These are phyloP conservation scores for Penicillium soppii DNA, from an alignment of 495 filamentous ascomycete species.

Conservation along the genomic window DNA sequence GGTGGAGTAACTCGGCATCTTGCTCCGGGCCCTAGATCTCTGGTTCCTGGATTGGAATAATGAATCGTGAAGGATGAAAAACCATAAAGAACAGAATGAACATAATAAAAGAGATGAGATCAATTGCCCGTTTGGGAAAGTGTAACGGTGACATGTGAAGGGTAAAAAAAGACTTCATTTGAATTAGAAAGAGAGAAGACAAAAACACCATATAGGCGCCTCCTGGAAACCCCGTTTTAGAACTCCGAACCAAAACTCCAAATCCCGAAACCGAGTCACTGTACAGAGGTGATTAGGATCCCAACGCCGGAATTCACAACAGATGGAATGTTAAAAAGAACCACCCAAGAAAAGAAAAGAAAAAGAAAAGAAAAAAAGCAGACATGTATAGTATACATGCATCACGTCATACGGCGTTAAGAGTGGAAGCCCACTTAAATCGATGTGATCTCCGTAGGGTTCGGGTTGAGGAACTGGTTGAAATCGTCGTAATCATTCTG, in stretches of 20 bases:
- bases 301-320: constrained; percentile 12
- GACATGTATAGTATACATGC: constrained; percentile 41
- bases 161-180: background rate
- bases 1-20: background rate
- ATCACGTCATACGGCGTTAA: constrained; percentile 38
- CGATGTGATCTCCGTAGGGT: constrained; percentile 44
- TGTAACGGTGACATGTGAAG: constrained; percentile 1
- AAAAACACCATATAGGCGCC: constrained; percentile 3
- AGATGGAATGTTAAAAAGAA: constrained; percentile 5
- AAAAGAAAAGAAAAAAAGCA: constrained; percentile 10
- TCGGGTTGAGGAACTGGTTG: constrained; percentile 45
- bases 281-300: constrained; percentile 25
- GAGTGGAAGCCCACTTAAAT: constrained; percentile 24
- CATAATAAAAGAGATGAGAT: background rate
- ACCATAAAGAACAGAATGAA: background rate
- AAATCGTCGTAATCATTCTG: constrained; percentile 42
- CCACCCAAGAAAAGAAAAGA: background rate
- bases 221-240: constrained; percentile 4
- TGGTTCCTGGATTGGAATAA: background rate
- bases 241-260: constrained; percentile 1
- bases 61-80: too few species aligned
- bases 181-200: background rate
- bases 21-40: background rate
- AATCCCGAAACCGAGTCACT: constrained; percentile 18
- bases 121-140: background rate